Conservation (phyloP, 371 early-diverging fungal species). For the Lichtheimia ornata region DNA sequence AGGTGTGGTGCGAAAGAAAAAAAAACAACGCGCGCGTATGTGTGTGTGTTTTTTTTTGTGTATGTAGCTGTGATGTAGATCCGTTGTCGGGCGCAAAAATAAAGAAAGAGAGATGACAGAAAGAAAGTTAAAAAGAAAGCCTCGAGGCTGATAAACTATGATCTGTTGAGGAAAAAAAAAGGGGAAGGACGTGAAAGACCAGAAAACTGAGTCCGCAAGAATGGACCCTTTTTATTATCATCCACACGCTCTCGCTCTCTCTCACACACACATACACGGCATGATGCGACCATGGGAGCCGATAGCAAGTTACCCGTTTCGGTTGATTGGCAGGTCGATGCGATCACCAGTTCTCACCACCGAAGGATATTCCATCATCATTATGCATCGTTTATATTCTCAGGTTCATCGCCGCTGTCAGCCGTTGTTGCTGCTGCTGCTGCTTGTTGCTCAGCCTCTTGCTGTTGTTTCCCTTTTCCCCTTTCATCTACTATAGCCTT, state of each 20-base stretch:
- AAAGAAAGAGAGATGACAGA: conserved; percentile 14
- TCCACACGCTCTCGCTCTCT: conserved; percentile 4
- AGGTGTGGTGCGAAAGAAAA: neutral
- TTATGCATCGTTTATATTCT: neutral
- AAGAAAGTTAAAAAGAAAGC: conserved; percentile 13
- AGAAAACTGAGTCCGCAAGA: conserved; percentile 11
- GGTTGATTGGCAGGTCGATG: no score
- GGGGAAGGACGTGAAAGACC: conserved; percentile 15
- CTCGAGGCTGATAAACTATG: no score
- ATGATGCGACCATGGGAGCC: conserved; percentile 10
- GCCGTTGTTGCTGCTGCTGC: no score
- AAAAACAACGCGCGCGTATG: no score
- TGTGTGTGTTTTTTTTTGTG: no score
- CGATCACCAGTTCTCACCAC: neutral
- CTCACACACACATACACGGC: conserved; percentile 8
- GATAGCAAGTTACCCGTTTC: neutral
- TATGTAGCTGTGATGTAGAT: no score
- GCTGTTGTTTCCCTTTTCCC: neutral
- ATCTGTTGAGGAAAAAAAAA: conserved; percentile 13
- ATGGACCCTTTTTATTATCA: conserved; percentile 18
- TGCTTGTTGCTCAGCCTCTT: no score
- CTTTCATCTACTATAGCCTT: neutral
- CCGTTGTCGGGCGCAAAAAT: no score
- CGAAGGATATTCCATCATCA: neutral
- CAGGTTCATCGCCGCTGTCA: no score